A percentile compares a stretch with the other conserved stretches of the same genome.
Conservation (phyloP, 2,329 filamentous ascomycete species). For the Beauveria medogensis region DNA sequence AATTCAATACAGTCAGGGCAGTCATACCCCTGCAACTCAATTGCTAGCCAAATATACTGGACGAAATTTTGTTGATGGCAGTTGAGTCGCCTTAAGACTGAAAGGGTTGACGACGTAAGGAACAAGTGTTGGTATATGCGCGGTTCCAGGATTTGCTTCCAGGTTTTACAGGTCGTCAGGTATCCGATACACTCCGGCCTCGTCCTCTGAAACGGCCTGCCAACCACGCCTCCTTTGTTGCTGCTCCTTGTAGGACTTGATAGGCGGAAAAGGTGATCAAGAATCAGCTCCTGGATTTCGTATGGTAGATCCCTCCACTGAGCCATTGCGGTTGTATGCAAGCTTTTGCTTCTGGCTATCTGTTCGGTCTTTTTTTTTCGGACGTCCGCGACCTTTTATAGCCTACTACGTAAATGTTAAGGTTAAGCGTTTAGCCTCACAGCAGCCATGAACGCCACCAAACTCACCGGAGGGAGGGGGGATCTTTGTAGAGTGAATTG, state of each 20-base stretch:
- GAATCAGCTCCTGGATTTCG: background rate
- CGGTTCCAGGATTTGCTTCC: background rate
- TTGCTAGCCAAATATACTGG: background rate
- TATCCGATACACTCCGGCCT: background rate
- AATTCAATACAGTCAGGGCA: background rate
- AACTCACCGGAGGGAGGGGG: too few relatives aligned
- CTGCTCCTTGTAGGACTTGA: background rate
- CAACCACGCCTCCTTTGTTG: background rate
- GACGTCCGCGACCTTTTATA: background rate
- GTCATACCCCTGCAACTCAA: background rate
- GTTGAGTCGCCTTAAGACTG: background rate
- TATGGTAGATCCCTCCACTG: background rate
- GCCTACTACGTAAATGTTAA: background rate
- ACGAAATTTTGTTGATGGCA: background rate
- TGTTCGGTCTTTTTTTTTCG: background rate
- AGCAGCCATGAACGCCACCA: too few relatives aligned
- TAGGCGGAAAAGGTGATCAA: background rate
- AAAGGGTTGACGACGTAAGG: background rate
- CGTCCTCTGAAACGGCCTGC: background rate
- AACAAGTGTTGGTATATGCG: background rate
- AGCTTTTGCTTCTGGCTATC: background rate
- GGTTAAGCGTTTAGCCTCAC: too few relatives aligned
- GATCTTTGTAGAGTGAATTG: too few relatives aligned
- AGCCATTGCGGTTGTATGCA: background rate
- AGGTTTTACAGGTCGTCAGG: background rate